Base-by-base conservation (phyloP, 164 flowering plant species). In the Stephania cephalantha region DNA sequence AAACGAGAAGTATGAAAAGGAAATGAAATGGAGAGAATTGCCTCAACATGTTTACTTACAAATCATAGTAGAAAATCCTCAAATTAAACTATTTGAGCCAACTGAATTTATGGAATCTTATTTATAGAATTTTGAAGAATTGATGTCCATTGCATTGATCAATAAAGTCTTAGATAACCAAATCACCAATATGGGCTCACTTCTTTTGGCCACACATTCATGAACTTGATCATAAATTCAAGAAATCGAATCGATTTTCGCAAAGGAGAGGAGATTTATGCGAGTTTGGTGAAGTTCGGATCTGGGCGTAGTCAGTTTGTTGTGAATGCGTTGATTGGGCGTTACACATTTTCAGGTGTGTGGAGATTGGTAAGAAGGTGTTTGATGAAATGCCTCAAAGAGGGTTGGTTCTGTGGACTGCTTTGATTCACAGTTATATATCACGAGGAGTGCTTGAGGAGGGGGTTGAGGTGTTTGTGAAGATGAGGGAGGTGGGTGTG, bases 351-450 rank as follows among this genome's bases (percentile, higher is more conserved):
- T 42, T 45, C 31, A 77, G 81, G 4, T 55, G 44, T 42, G 45
- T 80, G n/a, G 74, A 76, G 2, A 22, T 46, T 53, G 81, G 70
- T n/a, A 73, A 74, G 9, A 53, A 17, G 35, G 64, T 82, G 77
- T 80, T 82, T 45, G 81, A 78, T 74, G 82, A 80, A 82, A 68
- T 76, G 82, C 52, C 58, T 76, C 69, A 80, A 66, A 77, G 63
- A 64, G 76, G 78, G 42, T 61, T 80, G 78, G 58, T 82, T 29
- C 50, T 76, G 67, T 80, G 83, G 81, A 76, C 85, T 20, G 64
- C 74, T 3, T 68, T 82, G 71, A 71, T 84, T 22, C 80, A 79
- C 45, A 81, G 76, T 64, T 84, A 82, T 68, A 75, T 77, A 48
- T 78, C 73, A 22, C 25, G 25, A 73, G 61, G 10, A 29, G 52